A percentile compares a stretch with the other conserved stretches of the same genome.
These are phyloP conservation scores for Suillus spraguei DNA, from an alignment of 768 basidiomycete genomes.

Conservation along the genomic window DNA sequence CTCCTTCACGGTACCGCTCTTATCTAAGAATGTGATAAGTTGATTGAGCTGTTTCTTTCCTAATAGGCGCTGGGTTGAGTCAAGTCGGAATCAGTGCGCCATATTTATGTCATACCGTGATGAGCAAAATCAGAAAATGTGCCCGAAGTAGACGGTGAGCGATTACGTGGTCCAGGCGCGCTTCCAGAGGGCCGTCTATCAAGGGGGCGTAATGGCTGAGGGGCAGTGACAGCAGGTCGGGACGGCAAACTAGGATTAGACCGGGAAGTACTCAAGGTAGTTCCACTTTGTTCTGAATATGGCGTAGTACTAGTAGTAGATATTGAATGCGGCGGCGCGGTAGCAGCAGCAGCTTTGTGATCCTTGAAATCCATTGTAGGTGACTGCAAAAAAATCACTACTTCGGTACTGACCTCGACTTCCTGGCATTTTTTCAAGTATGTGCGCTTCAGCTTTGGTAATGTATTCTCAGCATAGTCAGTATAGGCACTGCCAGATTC, in stretches of 20 bases:
- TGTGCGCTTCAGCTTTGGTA: conserved; percentile 78
- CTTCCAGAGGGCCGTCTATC: conserved; percentile 74
- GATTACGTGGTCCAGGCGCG: conserved; percentile 54
- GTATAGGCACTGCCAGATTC: conserved; percentile 73
- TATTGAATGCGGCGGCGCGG: conserved; percentile 31
- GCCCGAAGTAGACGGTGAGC: conserved; percentile 81
- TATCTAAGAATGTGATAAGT: conserved; percentile 83
- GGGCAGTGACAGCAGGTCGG: conserved; percentile 62
- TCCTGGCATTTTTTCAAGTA: conserved; percentile 88
- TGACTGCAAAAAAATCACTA: conserved; percentile 4
- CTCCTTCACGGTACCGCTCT: conserved; percentile 68
- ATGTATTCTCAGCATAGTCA: conserved; percentile 77
- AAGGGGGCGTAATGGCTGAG: conserved; percentile 74
- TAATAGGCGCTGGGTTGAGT: conserved; percentile 27
- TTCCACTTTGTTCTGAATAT: conserved; percentile 32
- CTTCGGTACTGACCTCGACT: conserved; percentile 62
- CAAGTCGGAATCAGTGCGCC: background rate
- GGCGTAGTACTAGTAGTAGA: conserved; percentile 22
- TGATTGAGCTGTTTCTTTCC: conserved; percentile 88
- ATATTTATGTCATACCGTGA: conserved; percentile 54
- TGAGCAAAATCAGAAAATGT: conserved; percentile 87
- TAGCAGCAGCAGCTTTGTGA: conserved; percentile 53
- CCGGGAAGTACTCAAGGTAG: conserved; percentile 40
- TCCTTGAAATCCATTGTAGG: conserved; percentile 48
- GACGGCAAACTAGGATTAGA: conserved; percentile 48